These are phyloP conservation scores for Xylaria intraflava DNA, from an alignment of 495 filamentous ascomycete genomes.

Conservation along the genomic window DNA sequence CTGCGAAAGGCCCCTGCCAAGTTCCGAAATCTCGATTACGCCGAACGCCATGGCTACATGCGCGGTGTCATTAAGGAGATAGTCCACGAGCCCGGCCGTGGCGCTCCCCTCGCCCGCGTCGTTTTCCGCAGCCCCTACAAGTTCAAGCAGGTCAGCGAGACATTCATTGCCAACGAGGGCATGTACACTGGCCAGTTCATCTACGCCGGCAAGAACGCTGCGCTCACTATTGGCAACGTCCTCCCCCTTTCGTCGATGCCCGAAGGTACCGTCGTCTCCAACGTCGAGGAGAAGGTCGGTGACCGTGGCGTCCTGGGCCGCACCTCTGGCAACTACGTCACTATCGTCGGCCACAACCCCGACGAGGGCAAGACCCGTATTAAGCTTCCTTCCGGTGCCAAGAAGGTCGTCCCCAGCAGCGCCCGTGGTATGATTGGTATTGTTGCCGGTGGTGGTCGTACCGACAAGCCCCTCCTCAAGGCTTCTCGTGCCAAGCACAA, in stretches of 20 bases:
- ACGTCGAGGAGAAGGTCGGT: slow-evolving; percentile 98
- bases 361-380: slow-evolving; percentile 99
- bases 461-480: slow-evolving; percentile 99
- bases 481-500: slow-evolving; percentile 98
- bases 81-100: slow-evolving; percentile 97
- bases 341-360: slow-evolving; percentile 96
- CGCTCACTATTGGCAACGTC: slow-evolving; percentile 92
- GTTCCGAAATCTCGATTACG: slow-evolving; percentile 91
- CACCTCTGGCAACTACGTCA: slow-evolving; percentile 98
- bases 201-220: slow-evolving; percentile 98
- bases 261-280: slow-evolving; percentile 96
- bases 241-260: slow-evolving; percentile 88
- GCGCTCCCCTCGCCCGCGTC: slow-evolving; percentile 94
- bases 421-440: slow-evolving; percentile 99
- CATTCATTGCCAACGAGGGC: slow-evolving; percentile 99
- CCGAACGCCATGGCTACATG: slow-evolving; percentile 94
- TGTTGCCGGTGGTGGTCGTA: slow-evolving; percentile 97
- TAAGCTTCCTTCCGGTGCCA: slow-evolving; percentile 97
- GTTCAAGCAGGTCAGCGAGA: slow-evolving; percentile 86
- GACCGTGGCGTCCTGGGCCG: slow-evolving; percentile 93
- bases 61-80: slow-evolving; percentile 97
- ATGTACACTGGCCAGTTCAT: slow-evolving; percentile 99
- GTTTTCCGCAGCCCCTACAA: slow-evolving; percentile 90
- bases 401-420: slow-evolving; percentile 93
- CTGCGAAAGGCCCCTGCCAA: slow-evolving; percentile 82